Base-by-base conservation (phyloP, 108 stramenopile genomes). In the Discostella stelligeroides region DNA sequence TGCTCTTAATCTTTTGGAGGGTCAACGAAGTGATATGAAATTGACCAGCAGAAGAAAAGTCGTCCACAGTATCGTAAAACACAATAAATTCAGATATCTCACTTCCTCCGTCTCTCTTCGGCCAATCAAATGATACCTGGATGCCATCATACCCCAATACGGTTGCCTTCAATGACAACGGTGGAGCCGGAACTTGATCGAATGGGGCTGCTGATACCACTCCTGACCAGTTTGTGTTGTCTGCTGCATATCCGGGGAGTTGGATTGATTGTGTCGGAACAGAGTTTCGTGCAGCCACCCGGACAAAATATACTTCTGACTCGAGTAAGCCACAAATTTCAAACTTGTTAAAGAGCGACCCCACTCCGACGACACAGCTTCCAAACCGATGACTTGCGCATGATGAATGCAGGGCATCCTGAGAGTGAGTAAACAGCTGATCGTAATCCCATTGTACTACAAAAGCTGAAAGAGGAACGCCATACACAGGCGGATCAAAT, bases 381-480 rank as follows among this genome's bases (percentile, higher is more conserved):
- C 89, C 92, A 58, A 73, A 86, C 4, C 74, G 79, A 18, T 45
- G 24, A 47, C 73, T 80, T 10, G 49, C 49, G 63, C 88, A 88
- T 10, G 79, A 74, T 20, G 86, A 81, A 1, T 61, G 39, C 41
- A 65, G 42, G 38, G 49, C 66, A 20, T 43, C 47, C 25, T 56
- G 65, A 27, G 79, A 86, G 25, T 66, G 56, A 17, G 41, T 21
- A 64, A 95, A 92, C 4, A 37, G 40, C 34, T 61, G 49, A 18
- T 47, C 64, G 15, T 80, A 69, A 70, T 95, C 93, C 86, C 88
- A 92, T 70, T 95, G 86, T 17, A 95, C 68, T 25, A 66, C 49
- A 63, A 89, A 95, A 14, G 84, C 72, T 15, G 49, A 42, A 43
- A 95, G 74, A 24, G 70, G 54, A 23, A 78, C 83, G 11, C 76